Evolutionary conservation across 257 asterid species (phyloP), one percentile per base, ranked within the genome.

Genomic region (Solanum medicagineum): DNA sequence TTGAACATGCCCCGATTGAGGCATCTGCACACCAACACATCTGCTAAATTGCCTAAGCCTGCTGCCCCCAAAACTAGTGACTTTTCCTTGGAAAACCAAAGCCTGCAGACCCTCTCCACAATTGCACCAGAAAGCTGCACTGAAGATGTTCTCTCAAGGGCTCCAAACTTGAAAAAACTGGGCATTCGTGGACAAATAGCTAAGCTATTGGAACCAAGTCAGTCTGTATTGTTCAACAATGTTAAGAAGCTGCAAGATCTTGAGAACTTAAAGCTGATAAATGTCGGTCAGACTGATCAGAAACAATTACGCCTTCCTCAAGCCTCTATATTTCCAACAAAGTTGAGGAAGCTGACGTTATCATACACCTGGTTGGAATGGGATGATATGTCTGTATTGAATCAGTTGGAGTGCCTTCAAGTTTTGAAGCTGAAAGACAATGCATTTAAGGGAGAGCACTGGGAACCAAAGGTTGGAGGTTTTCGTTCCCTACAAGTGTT

Each of bases 1-100:
- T 90, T 92, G 95, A 88, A 85, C 84, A 82, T 92, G 95, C 87
- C 87, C 45, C 93, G 84, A 13, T 83, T 93, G 11, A 89, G 95
- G 68, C 95, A 93, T 56, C 71, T 92, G 10, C 90, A 88, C 55
- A 87, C 91, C 6, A 90, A 90, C 32, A 90, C 94, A 7, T 87
- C 92, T 8, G 59, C 92, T 29, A 10, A 10, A 75, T 69, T 92
- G 71, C 89, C 84, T 7, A 85, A 63, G 42, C n/a, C 87, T 0
- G 71, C 42, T 8, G 10, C 83, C 49, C 20, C 49, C n/a, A 84
- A 80, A 68, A 47, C 19, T 32, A 83, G 68, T 22, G 66, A 68
- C 8, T 56, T 65, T 6, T 84, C 87, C 20, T 42, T 36, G 19
- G 56, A 85, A 87, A 59, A 92, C 45, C 56, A 71, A 71, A 20